A percentile compares a stretch with the other conserved stretches of the same genome.
Evolutionary conservation across 257 asterid species (phyloP).

Genomic region (Rehmannia glutinosa): DNA sequence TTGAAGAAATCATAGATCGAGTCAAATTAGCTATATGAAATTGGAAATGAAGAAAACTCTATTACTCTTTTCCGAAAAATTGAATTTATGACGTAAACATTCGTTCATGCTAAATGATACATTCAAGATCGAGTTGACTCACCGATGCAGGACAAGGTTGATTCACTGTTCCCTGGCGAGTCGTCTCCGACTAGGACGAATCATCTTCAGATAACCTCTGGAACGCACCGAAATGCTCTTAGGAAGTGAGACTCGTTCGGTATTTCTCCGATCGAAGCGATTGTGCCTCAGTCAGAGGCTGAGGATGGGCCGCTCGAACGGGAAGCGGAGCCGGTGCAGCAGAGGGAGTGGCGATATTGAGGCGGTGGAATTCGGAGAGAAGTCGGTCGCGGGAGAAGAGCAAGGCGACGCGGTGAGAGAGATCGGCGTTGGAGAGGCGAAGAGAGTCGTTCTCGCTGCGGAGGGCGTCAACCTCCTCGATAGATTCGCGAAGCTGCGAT

Average conservation of each 20-base stretch:
- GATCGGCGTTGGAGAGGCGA: conserved; percentile 61
- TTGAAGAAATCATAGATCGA: not conserved
- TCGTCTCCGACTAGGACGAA: conserved; percentile 22
- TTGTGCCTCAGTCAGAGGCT: conserved; percentile 21
- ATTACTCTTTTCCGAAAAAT: too few species aligned
- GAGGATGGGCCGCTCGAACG: conserved; percentile 9
- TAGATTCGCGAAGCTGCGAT: conserved; percentile 50
- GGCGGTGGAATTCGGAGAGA: conserved; percentile 50
- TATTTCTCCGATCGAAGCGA: conserved; percentile 21
- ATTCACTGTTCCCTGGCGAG: conserved; percentile 18
- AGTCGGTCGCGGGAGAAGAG: conserved; percentile 51
- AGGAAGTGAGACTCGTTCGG: conserved; percentile 43
- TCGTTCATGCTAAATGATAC: not conserved
- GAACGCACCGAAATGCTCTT: conserved; percentile 67
- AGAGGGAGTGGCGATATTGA: conserved; percentile 26
- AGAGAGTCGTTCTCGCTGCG: conserved; percentile 55
- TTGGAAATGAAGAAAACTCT: too few species aligned
- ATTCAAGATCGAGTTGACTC: conserved; percentile 9
- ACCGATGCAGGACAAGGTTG: conserved; percentile 21
- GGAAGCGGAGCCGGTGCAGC: conserved; percentile 11
- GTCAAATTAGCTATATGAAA: not conserved
- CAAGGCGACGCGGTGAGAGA: conserved; percentile 55
- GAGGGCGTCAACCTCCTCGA: conserved; percentile 56
- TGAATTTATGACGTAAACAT: too few species aligned
- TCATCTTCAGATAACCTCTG: conserved; percentile 42